Conservation (phyloP, 495 filamentous ascomycete species). For the Aspergillus wentii region DNA sequence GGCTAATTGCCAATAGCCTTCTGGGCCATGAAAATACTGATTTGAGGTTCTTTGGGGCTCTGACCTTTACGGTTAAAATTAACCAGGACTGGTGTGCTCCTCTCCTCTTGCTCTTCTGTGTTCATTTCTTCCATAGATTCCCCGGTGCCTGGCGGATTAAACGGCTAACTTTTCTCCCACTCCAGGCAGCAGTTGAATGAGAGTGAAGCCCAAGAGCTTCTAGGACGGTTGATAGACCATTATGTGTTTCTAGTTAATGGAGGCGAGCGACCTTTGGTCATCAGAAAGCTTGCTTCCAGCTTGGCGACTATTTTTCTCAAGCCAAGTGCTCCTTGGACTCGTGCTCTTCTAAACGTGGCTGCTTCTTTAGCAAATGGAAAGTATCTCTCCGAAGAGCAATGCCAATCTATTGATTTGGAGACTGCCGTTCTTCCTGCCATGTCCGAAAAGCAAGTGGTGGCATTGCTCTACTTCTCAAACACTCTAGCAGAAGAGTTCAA, state of each 20-base stretch:
- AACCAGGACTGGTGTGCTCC: slow-evolving; percentile 68
- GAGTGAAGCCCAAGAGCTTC: slow-evolving; percentile 55
- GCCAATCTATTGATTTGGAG: slow-evolving; percentile 44
- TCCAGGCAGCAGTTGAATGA: slow-evolving; percentile 56
- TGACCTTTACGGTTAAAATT: slow-evolving; percentile 89
- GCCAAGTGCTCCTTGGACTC: slow-evolving; percentile 61
- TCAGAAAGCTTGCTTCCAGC: slow-evolving; percentile 79
- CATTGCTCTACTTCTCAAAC: slow-evolving; percentile 66
- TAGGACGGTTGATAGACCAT: slow-evolving; percentile 67
- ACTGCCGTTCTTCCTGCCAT: slow-evolving; percentile 42
- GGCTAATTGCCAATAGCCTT: slow-evolving; percentile 76
- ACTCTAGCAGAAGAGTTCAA: slow-evolving; percentile 72
- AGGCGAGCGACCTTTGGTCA: slow-evolving; percentile 59
- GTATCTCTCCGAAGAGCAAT: slow-evolving; percentile 45
- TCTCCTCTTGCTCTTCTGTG: neutral
- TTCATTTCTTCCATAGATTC: neutral
- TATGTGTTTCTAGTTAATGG: slow-evolving; percentile 54
- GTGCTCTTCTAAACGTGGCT: slow-evolving; percentile 62
- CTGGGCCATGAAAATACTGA: slow-evolving; percentile 60
- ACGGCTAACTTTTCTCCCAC: slow-evolving; percentile 14
- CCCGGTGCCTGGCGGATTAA: neutral
- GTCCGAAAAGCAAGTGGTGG: slow-evolving; percentile 47
- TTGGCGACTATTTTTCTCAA: slow-evolving; percentile 76
- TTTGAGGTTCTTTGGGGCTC: slow-evolving; percentile 87
- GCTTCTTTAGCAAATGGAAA: slow-evolving; percentile 53